A percentile compares a stretch with the other conserved stretches of the same genome.
Evolutionary conservation across 148 eudicot genomes (phyloP).

Genomic region (Suaeda aralocaspica): DNA sequence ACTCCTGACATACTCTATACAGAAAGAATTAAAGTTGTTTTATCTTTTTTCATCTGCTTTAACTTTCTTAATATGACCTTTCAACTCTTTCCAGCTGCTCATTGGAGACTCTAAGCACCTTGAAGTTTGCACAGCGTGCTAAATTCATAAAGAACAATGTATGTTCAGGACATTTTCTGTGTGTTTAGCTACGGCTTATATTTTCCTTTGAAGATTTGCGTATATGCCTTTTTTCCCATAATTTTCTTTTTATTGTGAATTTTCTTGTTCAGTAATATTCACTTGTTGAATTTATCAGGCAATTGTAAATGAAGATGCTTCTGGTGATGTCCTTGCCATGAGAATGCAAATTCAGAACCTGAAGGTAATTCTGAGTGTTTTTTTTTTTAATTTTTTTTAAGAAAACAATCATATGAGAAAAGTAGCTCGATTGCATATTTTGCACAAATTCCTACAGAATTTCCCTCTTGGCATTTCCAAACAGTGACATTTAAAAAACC

Average conservation of each 20-base stretch:
- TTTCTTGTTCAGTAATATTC: not conserved
- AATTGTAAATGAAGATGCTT: slow-evolving; percentile 96
- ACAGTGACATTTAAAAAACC: too few species aligned
- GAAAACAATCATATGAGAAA: not conserved
- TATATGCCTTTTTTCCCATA: not conserved
- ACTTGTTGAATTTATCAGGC: slow-evolving; percentile 44
- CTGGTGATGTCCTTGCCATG: slow-evolving; percentile 97
- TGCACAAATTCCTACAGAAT: not conserved
- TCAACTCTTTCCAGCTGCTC: slow-evolving; percentile 62
- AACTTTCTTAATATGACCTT: slow-evolving; percentile 1
- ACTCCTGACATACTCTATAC: not conserved
- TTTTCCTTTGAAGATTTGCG: not conserved
- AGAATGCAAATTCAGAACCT: slow-evolving; percentile 89
- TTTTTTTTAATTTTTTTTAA: not conserved
- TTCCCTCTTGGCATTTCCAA: not conserved
- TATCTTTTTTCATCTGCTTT: too few species aligned
- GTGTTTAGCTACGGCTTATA: not conserved
- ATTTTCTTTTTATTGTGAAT: not conserved
- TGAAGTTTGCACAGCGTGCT: slow-evolving; percentile 98
- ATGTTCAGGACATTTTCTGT: slow-evolving; percentile 28
- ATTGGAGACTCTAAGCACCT: slow-evolving; percentile 88
- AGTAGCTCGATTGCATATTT: not conserved
- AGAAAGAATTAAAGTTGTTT: too few species aligned
- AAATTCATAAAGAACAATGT: slow-evolving; percentile 96
- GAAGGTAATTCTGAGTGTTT: slow-evolving; percentile 48